These are phyloP conservation scores for Prunus persica DNA, from an alignment of 306 rosid species.

Conservation along the genomic window Prunus_persica_NCBIv2 NC_034014.1:27646501-27647000, in stretches of 20 bases:
- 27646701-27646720: neutral
- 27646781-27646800: slow-evolving; percentile 3
- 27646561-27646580: neutral
- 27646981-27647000: neutral
- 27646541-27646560: neutral
- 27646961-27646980: neutral
- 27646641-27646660: neutral
- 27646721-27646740: neutral
- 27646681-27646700: neutral
- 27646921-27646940: neutral
- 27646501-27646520: neutral
- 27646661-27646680: neutral
- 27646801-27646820: neutral
- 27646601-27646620: neutral
- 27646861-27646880: neutral
- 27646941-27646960: slow-evolving; percentile 9
- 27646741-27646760: neutral
- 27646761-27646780: neutral
- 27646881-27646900: neutral
- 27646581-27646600: neutral
- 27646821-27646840: neutral
- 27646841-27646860: slow-evolving; percentile 1
- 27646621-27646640: neutral
- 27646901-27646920: neutral
- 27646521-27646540: slow-evolving; percentile 19